phyloP scores from a whole-genome alignment of 306 rosid species.

The Urtica urens region DNA sequence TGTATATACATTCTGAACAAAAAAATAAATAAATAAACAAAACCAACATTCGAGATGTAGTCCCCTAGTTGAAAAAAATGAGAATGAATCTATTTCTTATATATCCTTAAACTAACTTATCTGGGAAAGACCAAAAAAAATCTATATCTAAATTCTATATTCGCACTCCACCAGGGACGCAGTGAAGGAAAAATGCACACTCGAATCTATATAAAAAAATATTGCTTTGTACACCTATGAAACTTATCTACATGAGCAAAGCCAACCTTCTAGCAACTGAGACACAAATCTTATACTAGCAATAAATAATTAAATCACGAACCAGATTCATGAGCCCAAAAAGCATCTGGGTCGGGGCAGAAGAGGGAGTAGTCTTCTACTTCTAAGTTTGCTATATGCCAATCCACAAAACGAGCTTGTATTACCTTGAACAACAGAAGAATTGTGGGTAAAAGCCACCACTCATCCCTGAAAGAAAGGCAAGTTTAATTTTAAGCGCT shows the following conservation, averaged over 20 bases:
- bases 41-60: not conserved
- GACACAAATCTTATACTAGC: slow-evolving; percentile 1
- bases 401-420: slow-evolving; percentile 73
- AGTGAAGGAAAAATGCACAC: slow-evolving; percentile 28
- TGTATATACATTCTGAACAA: no score
- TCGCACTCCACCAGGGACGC: not conserved
- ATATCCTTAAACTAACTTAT: not conserved
- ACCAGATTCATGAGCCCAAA: slow-evolving; percentile 88
- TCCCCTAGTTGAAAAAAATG: not conserved
- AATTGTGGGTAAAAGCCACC: slow-evolving; percentile 87
- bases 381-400: slow-evolving; percentile 94
- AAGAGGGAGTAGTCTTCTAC: slow-evolving; percentile 67
- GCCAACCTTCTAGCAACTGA: slow-evolving; percentile 13
- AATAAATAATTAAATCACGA: slow-evolving; percentile 24
- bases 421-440: slow-evolving; percentile 62
- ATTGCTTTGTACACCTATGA: slow-evolving; percentile 36
- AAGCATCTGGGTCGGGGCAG: slow-evolving; percentile 82
- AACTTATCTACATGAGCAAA: slow-evolving; percentile 38
- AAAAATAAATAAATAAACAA: not conserved
- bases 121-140: not conserved
- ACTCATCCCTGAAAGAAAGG: slow-evolving; percentile 76
- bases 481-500: slow-evolving; percentile 13
- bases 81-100: not conserved
- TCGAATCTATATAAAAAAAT: slow-evolving; percentile 23
- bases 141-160: not conserved